Percentiles rank a stretch among this genome's conserved stretches.
phyloP scores from a whole-genome alignment of 2,329 filamentous ascomycete genomes.

The Colletotrichum trifolii region DNA sequence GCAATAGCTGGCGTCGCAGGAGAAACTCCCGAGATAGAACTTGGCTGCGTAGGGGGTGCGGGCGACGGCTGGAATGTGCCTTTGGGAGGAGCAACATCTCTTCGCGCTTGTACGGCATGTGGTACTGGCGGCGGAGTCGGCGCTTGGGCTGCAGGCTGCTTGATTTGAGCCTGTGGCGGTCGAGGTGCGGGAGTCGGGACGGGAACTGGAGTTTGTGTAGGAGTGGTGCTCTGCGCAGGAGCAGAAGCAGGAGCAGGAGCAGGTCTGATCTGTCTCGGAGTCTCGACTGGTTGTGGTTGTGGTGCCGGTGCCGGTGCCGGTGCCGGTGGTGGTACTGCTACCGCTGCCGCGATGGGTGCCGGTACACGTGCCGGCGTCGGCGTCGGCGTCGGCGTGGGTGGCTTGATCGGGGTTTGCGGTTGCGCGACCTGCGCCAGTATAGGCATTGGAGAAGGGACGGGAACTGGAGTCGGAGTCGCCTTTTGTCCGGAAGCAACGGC shows the following conservation, averaged over 20 bases:
- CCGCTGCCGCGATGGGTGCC: constrained; percentile 7
- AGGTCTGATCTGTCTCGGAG: constrained; percentile 26
- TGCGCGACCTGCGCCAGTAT: constrained; percentile 2
- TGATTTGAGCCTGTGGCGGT: constrained; percentile 25
- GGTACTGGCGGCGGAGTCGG: constrained; percentile 5
- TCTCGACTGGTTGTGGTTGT: constrained; percentile 15
- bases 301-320: constrained; percentile 4
- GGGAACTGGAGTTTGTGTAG: constrained; percentile 36
- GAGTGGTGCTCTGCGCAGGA: constrained; percentile 41
- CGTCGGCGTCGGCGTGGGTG: constrained; percentile 12
- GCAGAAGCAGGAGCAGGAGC: constrained; percentile 40
- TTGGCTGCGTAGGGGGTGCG: constrained; percentile 25
- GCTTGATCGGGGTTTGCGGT: constrained; percentile 23
- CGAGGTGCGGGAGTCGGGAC: constrained; percentile 27
- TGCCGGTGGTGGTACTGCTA: constrained; percentile 15
- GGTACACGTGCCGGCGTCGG: neutral
- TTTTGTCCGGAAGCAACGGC: constrained; percentile 8
- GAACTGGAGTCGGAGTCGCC: constrained; percentile 27
- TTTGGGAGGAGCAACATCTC: constrained; percentile 25
- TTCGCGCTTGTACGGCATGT: constrained; percentile 10
- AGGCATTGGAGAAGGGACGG: constrained; percentile 16
- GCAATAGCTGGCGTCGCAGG: constrained; percentile 35
- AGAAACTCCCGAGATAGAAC: neutral
- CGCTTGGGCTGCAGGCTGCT: constrained; percentile 3
- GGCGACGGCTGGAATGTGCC: constrained; percentile 28